Evolutionary conservation across 768 basidiomycete species (phyloP).

Genomic region (Trametes gibbosa): DNA sequence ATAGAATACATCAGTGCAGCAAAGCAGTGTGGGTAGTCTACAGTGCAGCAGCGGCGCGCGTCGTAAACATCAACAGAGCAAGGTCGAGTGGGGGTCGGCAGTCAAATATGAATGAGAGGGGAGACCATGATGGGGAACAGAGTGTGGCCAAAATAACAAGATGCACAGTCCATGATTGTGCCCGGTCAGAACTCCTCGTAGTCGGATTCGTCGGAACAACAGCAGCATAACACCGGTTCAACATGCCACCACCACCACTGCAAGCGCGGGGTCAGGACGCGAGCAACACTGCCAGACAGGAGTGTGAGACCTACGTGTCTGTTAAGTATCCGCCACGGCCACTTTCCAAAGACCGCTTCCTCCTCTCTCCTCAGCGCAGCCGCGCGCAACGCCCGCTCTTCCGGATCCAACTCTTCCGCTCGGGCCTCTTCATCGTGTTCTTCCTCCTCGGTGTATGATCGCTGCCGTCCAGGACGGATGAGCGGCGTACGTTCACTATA

Average conservation of each 20-base stretch:
- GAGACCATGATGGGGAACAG: neutral
- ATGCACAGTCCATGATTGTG: neutral
- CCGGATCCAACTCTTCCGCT: slow-evolving; percentile 10
- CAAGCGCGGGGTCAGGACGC: neutral
- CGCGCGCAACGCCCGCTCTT: slow-evolving; percentile 25
- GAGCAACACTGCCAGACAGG: neutral
- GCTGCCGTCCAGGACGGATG: slow-evolving; percentile 28
- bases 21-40: slow-evolving; percentile 5
- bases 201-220: slow-evolving; percentile 51
- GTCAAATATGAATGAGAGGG: neutral
- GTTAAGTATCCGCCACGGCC: slow-evolving; percentile 71
- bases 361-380: slow-evolving; percentile 45
- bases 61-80: neutral
- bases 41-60: neutral
- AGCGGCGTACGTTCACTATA: slow-evolving; percentile 41
- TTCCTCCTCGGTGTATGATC: slow-evolving; percentile 21
- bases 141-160: neutral
- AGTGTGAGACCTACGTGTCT: slow-evolving; percentile 50
- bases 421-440: slow-evolving; percentile 20
- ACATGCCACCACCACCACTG: slow-evolving; percentile 89
- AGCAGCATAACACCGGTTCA: slow-evolving; percentile 62
- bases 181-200: slow-evolving; percentile 37
- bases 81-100: neutral
- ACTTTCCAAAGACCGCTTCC: slow-evolving; percentile 57
- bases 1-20: slow-evolving; percentile 8